phyloP scores from a whole-genome alignment of 371 early-diverging fungal species.

The Mucor irregularis region DNA sequence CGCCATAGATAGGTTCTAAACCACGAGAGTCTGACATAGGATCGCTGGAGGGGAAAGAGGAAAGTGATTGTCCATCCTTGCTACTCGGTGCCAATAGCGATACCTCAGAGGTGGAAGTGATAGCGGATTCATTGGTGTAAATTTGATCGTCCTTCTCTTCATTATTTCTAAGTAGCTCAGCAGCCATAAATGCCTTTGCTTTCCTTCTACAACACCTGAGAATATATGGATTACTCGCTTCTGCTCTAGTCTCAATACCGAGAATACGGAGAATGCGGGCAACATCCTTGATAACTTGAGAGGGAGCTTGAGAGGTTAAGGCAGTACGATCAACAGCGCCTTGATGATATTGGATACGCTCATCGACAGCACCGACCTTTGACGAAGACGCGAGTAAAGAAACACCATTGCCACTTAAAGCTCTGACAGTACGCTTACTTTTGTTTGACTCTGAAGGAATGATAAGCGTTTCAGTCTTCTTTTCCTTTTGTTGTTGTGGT shows the following conservation, averaged over 20 bases:
- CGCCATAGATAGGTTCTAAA: conserved; percentile 86
- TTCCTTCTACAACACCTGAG: conserved; percentile 69
- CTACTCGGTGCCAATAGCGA: background rate
- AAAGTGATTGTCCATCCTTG: conserved; percentile 1
- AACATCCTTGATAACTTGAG: conserved; percentile 66
- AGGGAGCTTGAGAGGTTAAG: conserved; percentile 70
- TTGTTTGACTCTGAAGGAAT: background rate
- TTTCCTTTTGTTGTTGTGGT: background rate
- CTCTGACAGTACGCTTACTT: background rate
- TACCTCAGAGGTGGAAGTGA: background rate
- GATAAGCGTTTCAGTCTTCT: background rate
- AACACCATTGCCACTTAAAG: conserved; percentile 3
- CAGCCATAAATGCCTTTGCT: conserved; percentile 2
- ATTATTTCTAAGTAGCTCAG: conserved; percentile 6
- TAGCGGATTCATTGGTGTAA: background rate
- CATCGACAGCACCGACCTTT: conserved; percentile 7
- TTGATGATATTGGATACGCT: conserved; percentile 69
- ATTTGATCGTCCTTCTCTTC: background rate
- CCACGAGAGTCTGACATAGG: conserved; percentile 42
- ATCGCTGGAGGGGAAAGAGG: background rate
- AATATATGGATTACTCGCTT: conserved; percentile 56
- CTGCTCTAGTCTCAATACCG: conserved; percentile 73
- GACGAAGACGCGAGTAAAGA: background rate
- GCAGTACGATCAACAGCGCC: conserved; percentile 79
- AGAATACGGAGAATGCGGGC: conserved; percentile 61